Base-by-base conservation (phyloP, 257 asterid genomes). In the Fraxinus cuspidata region DNA sequence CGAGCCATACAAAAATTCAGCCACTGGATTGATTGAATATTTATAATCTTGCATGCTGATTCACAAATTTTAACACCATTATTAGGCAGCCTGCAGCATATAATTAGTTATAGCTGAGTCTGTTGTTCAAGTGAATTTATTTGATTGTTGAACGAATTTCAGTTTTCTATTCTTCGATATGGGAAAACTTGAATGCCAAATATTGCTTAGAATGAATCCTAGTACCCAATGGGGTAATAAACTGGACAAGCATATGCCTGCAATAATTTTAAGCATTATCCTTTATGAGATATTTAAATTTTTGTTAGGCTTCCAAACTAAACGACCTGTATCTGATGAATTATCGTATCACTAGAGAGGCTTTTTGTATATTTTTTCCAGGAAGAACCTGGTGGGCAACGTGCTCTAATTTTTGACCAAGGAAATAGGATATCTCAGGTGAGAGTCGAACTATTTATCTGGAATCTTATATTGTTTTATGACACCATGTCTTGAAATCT, bases 331-430 rank as follows among this genome's bases (percentile, higher is more conserved):
- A 44, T 12, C 51, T 0, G 5, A 44, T 44, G 51, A 44, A 44
- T 44, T 44, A 13, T 15, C 19, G 18, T 74, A 34, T 53, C 73
- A 79, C 19, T 73, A 40, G 29, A 21, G 16, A 71, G n/a, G n/a
- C 8, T 4, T 4, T 4, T 15, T 38, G 8, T 5, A 4, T 5
- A 4, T 21, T 34, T 40, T n/a, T 80, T 58, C 77, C 88, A 94
- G 99, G 99, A 94, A 88, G 99, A 94, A 85, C 99, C 99, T 0
- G 99, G 99, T 58, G 98, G 99, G n/a, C 99, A 94, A 78, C 94
- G 99, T 58, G 99, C 99, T 44, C 93, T 94, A 67, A 87, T 94
- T 77, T 94, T 94, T 27, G 98, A 94, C 86, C 99, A 94, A 87
- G 99, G 99, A 84, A 94, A 94, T 88, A 86, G 99, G 64, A 91